phyloP scores from a whole-genome alignment of 495 filamentous ascomycete species.

The Aspergillus conjunctus region DNA sequence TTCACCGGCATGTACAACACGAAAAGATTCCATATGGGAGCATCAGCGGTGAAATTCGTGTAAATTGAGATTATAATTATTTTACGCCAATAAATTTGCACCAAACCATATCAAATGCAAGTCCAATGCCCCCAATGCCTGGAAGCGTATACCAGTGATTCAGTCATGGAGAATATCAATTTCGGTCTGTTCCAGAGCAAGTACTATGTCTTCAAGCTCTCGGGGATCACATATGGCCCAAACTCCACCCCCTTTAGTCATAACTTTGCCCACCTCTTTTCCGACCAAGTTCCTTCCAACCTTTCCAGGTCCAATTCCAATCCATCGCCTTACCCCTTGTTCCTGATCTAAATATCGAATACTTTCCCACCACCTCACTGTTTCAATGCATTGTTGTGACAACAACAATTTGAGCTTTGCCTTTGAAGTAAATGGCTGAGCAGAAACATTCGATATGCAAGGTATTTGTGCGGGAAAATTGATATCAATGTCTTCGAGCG shows the following conservation, averaged over 20 bases:
- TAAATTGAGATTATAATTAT: no score
- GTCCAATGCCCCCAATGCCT: neutral
- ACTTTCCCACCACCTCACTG: conserved; percentile 91
- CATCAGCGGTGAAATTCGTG: no score
- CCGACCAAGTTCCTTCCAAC: conserved; percentile 93
- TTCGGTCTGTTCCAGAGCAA: conserved; percentile 74
- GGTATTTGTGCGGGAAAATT: conserved; percentile 73
- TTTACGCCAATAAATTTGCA: no score
- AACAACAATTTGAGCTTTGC: conserved; percentile 75
- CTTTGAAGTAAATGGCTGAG: conserved; percentile 70
- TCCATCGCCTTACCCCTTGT: conserved; percentile 79
- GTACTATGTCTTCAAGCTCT: conserved; percentile 77
- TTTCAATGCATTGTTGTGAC: conserved; percentile 79
- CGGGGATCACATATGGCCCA: conserved; percentile 87
- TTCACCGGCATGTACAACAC: no score
- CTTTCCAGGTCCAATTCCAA: conserved; percentile 93
- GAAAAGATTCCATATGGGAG: no score
- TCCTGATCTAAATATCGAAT: conserved; percentile 89
- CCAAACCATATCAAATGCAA: no score
- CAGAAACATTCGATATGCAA: conserved; percentile 85
- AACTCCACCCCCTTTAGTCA: conserved; percentile 82
- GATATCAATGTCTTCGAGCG: conserved; percentile 61
- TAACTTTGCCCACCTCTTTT: conserved; percentile 87
- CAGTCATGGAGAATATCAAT: conserved; percentile 32
- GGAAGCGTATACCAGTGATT: conserved; percentile 9